Evolutionary conservation across 306 rosid species (phyloP).

Genomic region (Casuarina cunninghamiana): DNA sequence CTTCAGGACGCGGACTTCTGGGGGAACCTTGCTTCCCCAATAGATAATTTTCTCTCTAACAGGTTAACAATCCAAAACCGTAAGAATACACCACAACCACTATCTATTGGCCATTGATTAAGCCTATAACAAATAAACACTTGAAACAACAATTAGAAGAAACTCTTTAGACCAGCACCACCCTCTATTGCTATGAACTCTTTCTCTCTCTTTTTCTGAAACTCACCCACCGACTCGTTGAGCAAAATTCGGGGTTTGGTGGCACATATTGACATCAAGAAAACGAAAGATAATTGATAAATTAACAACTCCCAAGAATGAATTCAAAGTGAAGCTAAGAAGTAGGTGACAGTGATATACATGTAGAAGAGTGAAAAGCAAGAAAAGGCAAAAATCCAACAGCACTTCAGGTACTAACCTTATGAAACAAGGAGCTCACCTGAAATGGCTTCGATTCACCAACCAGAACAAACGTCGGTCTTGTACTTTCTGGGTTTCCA

Average conservation of each 20-base stretch:
- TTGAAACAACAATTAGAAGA: constrained; percentile 7
- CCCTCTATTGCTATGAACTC: constrained; percentile 11
- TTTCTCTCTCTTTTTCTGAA: constrained; percentile 31
- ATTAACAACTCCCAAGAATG: constrained; percentile 33
- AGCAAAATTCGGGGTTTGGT: constrained; percentile 42
- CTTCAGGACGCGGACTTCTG: constrained; percentile 47
- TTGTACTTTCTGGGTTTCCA: constrained; percentile 45
- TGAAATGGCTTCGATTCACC: constrained; percentile 58
- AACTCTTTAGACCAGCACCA: constrained; percentile 19
- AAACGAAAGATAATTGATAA: background rate
- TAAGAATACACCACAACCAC: background rate
- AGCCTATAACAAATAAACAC: constrained; percentile 19
- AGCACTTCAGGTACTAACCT: constrained; percentile 44
- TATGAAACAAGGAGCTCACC: constrained; percentile 43
- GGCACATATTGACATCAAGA: constrained; percentile 8
- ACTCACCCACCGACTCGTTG: constrained; percentile 44
- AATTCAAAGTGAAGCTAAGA: constrained; percentile 71
- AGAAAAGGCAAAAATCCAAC: constrained; percentile 54
- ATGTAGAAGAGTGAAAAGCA: constrained; percentile 55
- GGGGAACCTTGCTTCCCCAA: constrained; percentile 56
- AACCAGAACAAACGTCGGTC: constrained; percentile 35
- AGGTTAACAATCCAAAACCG: constrained; percentile 24
- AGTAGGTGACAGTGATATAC: constrained; percentile 48
- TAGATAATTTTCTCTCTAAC: constrained; percentile 20
- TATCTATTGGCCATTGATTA: constrained; percentile 8